Base-by-base conservation (phyloP, 2,329 filamentous ascomycete genomes). In the Nemania abortiva region DNA sequence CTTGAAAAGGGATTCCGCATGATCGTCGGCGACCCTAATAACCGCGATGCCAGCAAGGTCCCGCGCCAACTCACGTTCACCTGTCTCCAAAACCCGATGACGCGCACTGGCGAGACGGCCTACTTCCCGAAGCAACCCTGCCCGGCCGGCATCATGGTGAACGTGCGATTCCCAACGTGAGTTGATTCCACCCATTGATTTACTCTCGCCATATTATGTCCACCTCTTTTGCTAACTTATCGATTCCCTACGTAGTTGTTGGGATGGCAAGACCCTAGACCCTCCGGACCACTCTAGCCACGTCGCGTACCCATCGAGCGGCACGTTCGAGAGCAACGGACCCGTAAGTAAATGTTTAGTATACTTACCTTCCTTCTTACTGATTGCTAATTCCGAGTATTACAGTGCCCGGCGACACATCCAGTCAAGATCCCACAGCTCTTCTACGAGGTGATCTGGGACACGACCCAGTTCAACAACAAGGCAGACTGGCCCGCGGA, bases 361-460 rank as follows among this genome's bases (percentile, higher is more conserved):
- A n/a, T 15, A 11, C 31, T 34, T 42, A 42, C 13, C 13, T 42
- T 42, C 37, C n/a, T n/a, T n/a, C n/a, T n/a, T 10, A 7, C 1
- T 13, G 2, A 20, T 13, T 20, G 47, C 34, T 63, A 2, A 67
- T 20, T 6, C 20, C 10, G 15, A 22, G 24, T 13, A 6, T 6
- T 24, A 1, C 18, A 68, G 65, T 89, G 86, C 73, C 86, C 86
- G 7, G 73, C 74, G 11, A 80, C 80, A 1, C 85, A 87, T 72
- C 87, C 87, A 0, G 82, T 84, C 11, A 87, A 86, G 68, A 79
- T 89, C 7, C 82, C 88, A 22, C 88, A 88, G 29, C 81, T 91
- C 66, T 90, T 91, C 81, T 88, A 83, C 73, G 88, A 90, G 78
- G 84, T 88, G 69, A 84, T 88, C 71, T 90, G 84, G 82, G 79